phyloP scores from a whole-genome alignment of 129 eudicot species.

The Silybum marianum region DNA sequence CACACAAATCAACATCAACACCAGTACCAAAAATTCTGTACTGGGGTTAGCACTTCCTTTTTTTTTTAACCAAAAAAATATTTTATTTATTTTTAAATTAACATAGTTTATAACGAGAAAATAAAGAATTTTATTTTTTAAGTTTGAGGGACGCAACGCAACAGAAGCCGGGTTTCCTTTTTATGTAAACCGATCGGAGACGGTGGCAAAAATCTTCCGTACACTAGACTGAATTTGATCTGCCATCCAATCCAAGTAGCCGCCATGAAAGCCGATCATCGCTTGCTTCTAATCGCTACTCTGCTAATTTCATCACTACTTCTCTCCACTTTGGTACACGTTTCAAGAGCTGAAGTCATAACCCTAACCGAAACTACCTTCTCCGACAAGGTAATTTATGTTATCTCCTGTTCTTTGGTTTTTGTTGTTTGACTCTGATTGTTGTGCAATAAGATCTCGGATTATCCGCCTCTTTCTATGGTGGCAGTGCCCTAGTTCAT shows the following conservation, averaged over 20 bases:
- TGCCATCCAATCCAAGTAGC: neutral
- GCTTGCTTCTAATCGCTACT: conserved; percentile 16
- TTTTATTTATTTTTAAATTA: neutral
- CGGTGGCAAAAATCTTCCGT: conserved; percentile 23
- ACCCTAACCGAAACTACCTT: conserved; percentile 65
- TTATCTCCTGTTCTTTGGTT: neutral
- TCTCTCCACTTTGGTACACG: conserved; percentile 33
- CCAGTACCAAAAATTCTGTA: no score
- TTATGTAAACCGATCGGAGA: neutral
- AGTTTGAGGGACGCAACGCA: neutral
- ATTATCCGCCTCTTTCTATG: conserved; percentile 1
- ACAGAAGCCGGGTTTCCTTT: neutral
- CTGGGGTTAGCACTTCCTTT: no score
- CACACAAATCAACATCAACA: no score
- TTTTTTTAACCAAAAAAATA: no score
- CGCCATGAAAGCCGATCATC: conserved; percentile 46
- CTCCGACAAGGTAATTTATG: conserved; percentile 61
- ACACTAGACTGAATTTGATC: neutral
- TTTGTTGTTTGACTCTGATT: neutral
- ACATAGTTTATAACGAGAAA: neutral
- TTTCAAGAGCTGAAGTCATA: conserved; percentile 70
- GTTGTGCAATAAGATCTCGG: conserved; percentile 10
- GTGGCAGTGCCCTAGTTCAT: conserved; percentile 21
- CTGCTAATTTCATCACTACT: conserved; percentile 34
- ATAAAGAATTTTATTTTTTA: neutral